Conservation (phyloP, 257 asterid genomes). For the Solanum sitiens region DNA sequence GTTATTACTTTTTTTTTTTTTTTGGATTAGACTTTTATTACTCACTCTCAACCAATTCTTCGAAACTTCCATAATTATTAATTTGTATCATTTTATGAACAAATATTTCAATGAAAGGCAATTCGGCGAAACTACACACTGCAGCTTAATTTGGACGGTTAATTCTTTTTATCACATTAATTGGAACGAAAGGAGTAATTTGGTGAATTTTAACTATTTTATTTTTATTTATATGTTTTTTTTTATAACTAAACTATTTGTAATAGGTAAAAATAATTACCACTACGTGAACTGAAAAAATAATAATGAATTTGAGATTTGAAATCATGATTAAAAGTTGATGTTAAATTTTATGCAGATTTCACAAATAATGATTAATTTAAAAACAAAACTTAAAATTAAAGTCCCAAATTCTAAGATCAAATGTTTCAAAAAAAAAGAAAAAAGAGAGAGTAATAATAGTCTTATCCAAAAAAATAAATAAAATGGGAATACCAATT, state of each 20-base stretch:
- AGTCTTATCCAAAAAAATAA: background rate
- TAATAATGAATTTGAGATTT: no score
- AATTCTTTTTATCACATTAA: background rate
- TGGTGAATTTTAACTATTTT: background rate
- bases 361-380: background rate
- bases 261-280: background rate
- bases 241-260: background rate
- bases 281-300: background rate
- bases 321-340: background rate
- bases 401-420: background rate
- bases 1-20: background rate
- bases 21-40: background rate
- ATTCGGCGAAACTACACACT: background rate
- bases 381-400: background rate
- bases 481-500: background rate
- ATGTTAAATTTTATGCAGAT: background rate
- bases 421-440: background rate
- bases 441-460: background rate
- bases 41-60: background rate
- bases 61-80: background rate
- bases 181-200: background rate
- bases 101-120: background rate
- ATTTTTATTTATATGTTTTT: no score
- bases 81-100: background rate
- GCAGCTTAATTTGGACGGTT: background rate